Evolutionary conservation across 2,329 filamentous ascomycete species (phyloP), one percentile per base, ranked within the genome.

Genomic region (Trichoderma guizhouense): DNA sequence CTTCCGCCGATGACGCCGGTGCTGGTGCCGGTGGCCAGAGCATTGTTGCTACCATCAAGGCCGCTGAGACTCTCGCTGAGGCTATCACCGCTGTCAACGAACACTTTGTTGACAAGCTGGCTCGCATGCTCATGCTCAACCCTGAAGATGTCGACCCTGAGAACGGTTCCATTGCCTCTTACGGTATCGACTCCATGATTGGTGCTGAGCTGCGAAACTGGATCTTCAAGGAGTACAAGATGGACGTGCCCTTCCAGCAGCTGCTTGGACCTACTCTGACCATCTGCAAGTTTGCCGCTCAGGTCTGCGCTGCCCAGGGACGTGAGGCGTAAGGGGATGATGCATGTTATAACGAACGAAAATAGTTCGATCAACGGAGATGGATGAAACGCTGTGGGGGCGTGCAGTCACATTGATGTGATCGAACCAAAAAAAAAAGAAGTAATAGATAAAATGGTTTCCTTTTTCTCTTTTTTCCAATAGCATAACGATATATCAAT

Each of bases 161-260:
- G 12, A 66, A 24, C 6, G 51, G 34, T 8, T 72, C 71, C 28
- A 74, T 82, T n/a, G 79, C 76, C 3, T 73, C 68, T 21, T 80
- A 82, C 64, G 81, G 81, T 2, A 65, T 82, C 1, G 81, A 83
- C 72, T 79, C 77, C 73, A 81, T 82, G 81, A 77, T 82, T 21
- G 80, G 79, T 1, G 77, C 79, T 1, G 81, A 82, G 75, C 66
- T 82, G 53, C 75, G 80, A 26, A 81, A 77, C 34, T 81, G 81
- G 79, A 73, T 82, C 21, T 81, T 81, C 76, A 79, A 77, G 55
- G 79, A 81, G 72, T 80, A 77, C 43, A 75, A 78, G 18, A 74
- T 83, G 1, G 82, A 84, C 72, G 76, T 82, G 36, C 80, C 81
- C 1, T 82, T 83, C 69, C 80, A 82, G 75, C 76, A 82, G 69